Evolutionary conservation across 768 basidiomycete species (phyloP), one percentile per base, ranked within the genome.

Genomic region (Leucogyrophana mollusca): DNA sequence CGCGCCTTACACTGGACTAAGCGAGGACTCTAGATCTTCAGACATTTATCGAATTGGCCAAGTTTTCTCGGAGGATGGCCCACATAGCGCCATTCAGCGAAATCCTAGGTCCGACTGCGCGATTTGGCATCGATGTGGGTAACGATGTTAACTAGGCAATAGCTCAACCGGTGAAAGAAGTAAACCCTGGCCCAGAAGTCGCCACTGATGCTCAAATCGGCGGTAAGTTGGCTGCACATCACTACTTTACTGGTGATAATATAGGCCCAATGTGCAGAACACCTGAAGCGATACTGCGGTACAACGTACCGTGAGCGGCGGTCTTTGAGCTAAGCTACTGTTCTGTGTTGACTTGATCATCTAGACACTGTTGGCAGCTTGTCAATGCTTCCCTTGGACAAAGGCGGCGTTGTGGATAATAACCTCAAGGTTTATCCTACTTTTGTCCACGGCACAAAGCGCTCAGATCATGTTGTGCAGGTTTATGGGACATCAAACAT

Each of bases 1-100:
- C n/a, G n/a, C n/a, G n/a, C n/a, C n/a, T n/a, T n/a, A n/a, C n/a
- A n/a, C n/a, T n/a, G n/a, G n/a, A n/a, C n/a, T n/a, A n/a, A n/a
- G n/a, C n/a, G n/a, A n/a, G n/a, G n/a, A n/a, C n/a, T 21, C 42
- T 30, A 41, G 69, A 73, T 51, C 54, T 67, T 20, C 56, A 67
- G 33, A 56, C 61, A 8, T 45, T 70, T 2, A 54, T 69, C 16
- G 64, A 74, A 52, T 53, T 58, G 18, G 16, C 83, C 45, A 82
- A 81, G 59, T 72, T 85, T 40, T 82, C 77, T n/a, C 74, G 85
- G 23, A 72, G 57, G 46, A 57, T 87, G 34, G 81, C 75, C 1
- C 54, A 68, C 8, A 74, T 78, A 1, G 64, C 72, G 2, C 85
- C 86, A 0, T 65, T 87, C 3, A 73, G 61, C 40, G 53, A 59